These are phyloP conservation scores for Suillus discolor DNA, from an alignment of 768 basidiomycete genomes.

Conservation along the genomic window DNA sequence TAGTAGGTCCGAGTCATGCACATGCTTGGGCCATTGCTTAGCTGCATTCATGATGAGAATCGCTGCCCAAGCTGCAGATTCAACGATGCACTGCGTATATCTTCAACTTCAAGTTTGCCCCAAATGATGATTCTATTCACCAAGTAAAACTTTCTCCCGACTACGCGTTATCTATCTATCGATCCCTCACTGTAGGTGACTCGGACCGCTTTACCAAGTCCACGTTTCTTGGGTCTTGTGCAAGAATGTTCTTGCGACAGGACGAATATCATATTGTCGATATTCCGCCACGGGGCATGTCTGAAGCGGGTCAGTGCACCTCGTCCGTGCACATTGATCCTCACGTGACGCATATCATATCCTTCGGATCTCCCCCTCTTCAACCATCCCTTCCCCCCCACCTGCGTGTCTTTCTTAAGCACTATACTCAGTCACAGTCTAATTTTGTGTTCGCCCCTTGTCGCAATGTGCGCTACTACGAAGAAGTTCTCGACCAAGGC, in stretches of 20 bases:
- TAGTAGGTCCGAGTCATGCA: not conserved
- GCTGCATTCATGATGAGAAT: not conserved
- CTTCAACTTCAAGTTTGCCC: not conserved
- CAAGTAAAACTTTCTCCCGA: not conserved
- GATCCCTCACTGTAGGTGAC: too few species aligned
- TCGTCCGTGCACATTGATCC: conserved; percentile 32
- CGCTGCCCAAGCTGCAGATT: not conserved
- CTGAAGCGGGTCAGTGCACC: conserved; percentile 3
- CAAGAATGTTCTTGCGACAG: not conserved
- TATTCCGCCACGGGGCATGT: not conserved
- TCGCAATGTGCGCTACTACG: conserved; percentile 26
- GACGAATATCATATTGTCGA: not conserved
- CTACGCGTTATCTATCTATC: not conserved
- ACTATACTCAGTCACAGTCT: conserved; percentile 4
- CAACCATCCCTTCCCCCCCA: conserved; percentile 16
- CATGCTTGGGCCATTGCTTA: not conserved
- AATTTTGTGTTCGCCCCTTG: not conserved
- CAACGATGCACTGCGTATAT: not conserved
- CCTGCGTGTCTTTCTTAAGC: not conserved
- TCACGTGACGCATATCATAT: conserved; percentile 26
- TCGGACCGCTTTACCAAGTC: too few species aligned
- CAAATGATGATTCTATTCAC: not conserved
- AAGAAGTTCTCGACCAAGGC: conserved; percentile 45
- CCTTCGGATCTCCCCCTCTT: conserved; percentile 28
- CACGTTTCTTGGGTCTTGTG: not conserved